Evolutionary conservation across 768 basidiomycete genomes (phyloP), one percentile per base, ranked within the genome.

Genomic region (Boletus fagicola): DNA sequence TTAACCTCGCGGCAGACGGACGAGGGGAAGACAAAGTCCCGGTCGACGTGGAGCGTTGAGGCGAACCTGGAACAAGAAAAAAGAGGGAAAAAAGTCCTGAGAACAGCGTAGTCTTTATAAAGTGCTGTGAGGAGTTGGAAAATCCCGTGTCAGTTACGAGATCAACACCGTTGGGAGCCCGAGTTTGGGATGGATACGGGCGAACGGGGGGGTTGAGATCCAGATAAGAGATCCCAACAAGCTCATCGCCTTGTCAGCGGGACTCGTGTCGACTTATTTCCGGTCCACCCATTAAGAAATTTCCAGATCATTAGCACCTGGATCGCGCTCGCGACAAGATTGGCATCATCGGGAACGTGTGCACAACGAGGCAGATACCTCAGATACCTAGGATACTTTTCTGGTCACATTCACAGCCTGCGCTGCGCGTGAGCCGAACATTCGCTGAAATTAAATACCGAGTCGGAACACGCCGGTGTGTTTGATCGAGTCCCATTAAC

Each of bases 261-360:
- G 48, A 67, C 54, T 58, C 65, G 56, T 67, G 52, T 54, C 57
- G 62, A 57, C 63, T 61, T 71, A 72, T 72, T 72, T 72, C 69
- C 69, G 70, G 59, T 35, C 40, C 28, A 24, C 49, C 63, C 53
- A 65, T 55, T 57, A 49, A 48, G 54, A 50, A 54, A 18, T 43
- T 53, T 51, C 50, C 45, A 62, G 59, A 58, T 68, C 50, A 45
- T 40, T 22, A 22, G 13, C 49, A 44, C 36, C 47, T 24, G 65
- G 56, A 64, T 67, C 65, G 64, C 58, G 58, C 57, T 54, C 53
- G 67, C 44, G 60, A 63, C 70, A 33, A 67, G 68, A 67, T 70
- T 71, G 65, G 61, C 64, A 65, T 52, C 59, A 54, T 50, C 48
- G 44, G 43, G 26, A 71, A 69, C 71, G 71, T 72, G 71, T 61